Conservation (phyloP, 257 asterid genomes). For the Primulina tabacum region DNA sequence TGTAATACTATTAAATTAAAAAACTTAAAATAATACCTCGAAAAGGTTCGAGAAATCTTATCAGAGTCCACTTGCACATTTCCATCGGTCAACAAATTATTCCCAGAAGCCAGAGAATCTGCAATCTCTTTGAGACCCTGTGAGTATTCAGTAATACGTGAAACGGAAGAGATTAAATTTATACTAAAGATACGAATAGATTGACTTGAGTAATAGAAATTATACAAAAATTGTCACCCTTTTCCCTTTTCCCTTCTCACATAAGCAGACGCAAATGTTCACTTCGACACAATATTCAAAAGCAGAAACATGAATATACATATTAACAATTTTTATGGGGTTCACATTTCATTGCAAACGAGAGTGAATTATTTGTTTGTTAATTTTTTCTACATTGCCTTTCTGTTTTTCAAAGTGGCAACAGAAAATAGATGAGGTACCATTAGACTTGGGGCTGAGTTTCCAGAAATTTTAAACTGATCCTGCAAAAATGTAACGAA, state of each 20-base stretch:
- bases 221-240: not conserved
- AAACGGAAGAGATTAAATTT: not conserved
- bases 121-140: conserved; percentile 75
- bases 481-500: conserved; percentile 39
- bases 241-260: not conserved
- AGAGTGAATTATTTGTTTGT: too few species aligned
- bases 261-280: not conserved
- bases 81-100: conserved; percentile 42
- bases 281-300: not conserved
- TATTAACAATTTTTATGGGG: not conserved
- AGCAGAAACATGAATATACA: not conserved
- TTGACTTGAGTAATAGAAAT: not conserved
- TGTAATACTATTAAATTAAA: too few species aligned
- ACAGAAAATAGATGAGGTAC: conserved; percentile 32
- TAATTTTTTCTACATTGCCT: not conserved
- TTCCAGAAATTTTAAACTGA: conserved; percentile 44
- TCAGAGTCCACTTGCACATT: conserved; percentile 30
- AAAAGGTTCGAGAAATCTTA: conserved; percentile 34
- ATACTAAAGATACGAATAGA: not conserved
- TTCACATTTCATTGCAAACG: not conserved
- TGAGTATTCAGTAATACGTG: conserved; percentile 7
- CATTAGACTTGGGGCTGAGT: conserved; percentile 40
- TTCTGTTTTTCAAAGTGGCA: not conserved
- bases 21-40: conserved; percentile 34
- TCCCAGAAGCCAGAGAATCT: conserved; percentile 32